Base-by-base conservation (phyloP, 2,329 filamentous ascomycete species). In the Neophaeococcomyces aloes region DNA sequence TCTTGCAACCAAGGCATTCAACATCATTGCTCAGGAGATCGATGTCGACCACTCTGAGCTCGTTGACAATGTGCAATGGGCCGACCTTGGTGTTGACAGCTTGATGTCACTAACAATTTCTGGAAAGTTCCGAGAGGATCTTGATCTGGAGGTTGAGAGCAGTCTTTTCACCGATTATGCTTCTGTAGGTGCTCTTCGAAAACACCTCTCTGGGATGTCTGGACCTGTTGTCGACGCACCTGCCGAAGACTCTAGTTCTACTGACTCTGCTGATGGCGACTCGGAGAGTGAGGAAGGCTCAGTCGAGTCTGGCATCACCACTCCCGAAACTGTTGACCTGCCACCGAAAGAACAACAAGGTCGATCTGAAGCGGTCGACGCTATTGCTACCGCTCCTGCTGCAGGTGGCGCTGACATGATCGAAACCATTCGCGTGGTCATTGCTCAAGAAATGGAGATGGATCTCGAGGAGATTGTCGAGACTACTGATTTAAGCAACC, bases 31-130 rank as follows among this genome's bases (percentile, higher is more conserved):
- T 13, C 56, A 58, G 13, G 65, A 68, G 59, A 75, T 74, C 37
- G 75, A 76, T 48, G 67, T 79, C 15, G 71, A 75, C 40, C 67
- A 72, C 54, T 65, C 67, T 15, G 75, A 79, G 55, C 68, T 79
- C 41, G 70, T 75, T 10, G 74, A 78, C 42, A 72, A 75, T 42
- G 68, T 75, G 41, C 71, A 73, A 38, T 79, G 78, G 52, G 74
- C 76, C 51, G 76, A 78, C 53, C 70, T 78, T 18, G 75, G 75
- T 47, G 74, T 79, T 25, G 75, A 79, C 59, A 79, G 75, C 6
- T 65, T 79, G 14, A 69, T 79, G 50, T 77, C 75, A 1, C 56
- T 79, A 45, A 78, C 74, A 21, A 75, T 78, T 50, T 76, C 74
- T 34, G 75, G 75, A 51, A 72, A 72, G 55, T 77, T 78, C 61